These are phyloP conservation scores for Microcyclospora tardicrescens DNA, from an alignment of 2,329 filamentous ascomycete species.

Conservation along the genomic window DNA sequence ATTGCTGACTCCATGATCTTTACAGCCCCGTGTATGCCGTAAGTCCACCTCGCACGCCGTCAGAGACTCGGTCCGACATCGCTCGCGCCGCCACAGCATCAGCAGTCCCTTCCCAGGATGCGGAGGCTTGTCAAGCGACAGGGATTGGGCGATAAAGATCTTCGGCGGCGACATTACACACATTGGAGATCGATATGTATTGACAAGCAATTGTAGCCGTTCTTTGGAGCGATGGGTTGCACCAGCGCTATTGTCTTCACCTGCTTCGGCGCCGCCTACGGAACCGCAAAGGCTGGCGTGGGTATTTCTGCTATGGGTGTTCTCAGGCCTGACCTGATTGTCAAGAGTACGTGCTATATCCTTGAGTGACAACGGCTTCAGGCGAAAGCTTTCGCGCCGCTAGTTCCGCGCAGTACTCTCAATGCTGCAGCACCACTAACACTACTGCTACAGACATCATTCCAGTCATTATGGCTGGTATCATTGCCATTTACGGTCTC, in stretches of 20 bases:
- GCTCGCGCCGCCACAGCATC: not conserved
- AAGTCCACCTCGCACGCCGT: slow-evolving; percentile 42
- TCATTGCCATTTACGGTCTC: slow-evolving; percentile 83
- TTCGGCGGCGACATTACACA: not conserved
- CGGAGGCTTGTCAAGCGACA: no score
- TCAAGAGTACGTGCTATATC: slow-evolving; percentile 75
- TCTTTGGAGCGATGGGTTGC: slow-evolving; percentile 97
- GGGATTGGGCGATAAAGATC: not conserved
- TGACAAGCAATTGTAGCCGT: slow-evolving; percentile 43
- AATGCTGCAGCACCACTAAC: slow-evolving; percentile 8
- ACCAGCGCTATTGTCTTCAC: slow-evolving; percentile 91
- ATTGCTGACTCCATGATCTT: slow-evolving; percentile 13
- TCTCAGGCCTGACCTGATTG: slow-evolving; percentile 90
- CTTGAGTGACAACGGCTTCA: not conserved
- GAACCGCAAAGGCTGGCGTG: slow-evolving; percentile 97
- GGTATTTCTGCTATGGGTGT: slow-evolving; percentile 98
- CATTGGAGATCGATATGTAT: no score
- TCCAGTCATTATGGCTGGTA: slow-evolving; percentile 99
- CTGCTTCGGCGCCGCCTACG: slow-evolving; percentile 92
- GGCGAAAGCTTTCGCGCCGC: not conserved
- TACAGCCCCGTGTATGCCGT: slow-evolving; percentile 94
- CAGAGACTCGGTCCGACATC: no score
- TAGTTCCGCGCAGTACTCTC: slow-evolving; percentile 1
- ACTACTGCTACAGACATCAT: slow-evolving; percentile 63
- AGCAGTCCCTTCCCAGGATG: not conserved